Base-by-base conservation (phyloP, 371 early-diverging fungal genomes). In the Apophysomyces sp. region DNA sequence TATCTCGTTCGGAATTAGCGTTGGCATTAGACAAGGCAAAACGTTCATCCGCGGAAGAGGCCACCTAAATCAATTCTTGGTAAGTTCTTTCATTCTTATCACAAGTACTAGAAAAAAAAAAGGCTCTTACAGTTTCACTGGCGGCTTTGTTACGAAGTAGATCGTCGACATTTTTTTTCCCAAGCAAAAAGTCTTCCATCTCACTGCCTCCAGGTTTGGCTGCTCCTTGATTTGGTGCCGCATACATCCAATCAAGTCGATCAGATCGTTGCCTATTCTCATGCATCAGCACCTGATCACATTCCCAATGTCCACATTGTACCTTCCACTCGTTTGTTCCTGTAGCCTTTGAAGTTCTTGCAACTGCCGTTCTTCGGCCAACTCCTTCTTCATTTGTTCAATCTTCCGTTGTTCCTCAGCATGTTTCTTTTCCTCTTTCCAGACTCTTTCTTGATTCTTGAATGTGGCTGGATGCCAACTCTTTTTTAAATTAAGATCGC, bases 211-310 rank as follows among this genome's bases (percentile, higher is more conserved):
- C 67, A 11, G 77, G 80, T 11, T 72, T 68, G 3, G 75, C 78
- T n/a, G 81, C 73, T 11, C 82, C 78, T 30, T 65, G 76, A 21
- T 84, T 84, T 1, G 90, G 88, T 9, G 89, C 88, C 28, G 89
- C 86, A 66, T 98, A 98, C 96, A 98, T 97, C 97, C 98, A 97
- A 63, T 98, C 98, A 3, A 98, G 71, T 52, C 90, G 82, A 60
- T 94, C 90, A 21, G 83, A 78, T 28, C 83, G 74, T 64, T 87
- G 85, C 58, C 90, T 92, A 60, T 57, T 15, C 29, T 9, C 26
- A 21, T 55, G 5, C 7, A 31, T 4, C 29, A 34, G 16, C 44
- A n/a, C 5, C 6, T 41, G 24, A 30, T 9, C 24, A 34, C 51
- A 34, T 30, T 8, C 8, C 61, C 67, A 34, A 13, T n/a, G n/a